Evolutionary conservation across 2,329 filamentous ascomycete species (phyloP).

Genomic region (Hypomyces perniciosus): DNA sequence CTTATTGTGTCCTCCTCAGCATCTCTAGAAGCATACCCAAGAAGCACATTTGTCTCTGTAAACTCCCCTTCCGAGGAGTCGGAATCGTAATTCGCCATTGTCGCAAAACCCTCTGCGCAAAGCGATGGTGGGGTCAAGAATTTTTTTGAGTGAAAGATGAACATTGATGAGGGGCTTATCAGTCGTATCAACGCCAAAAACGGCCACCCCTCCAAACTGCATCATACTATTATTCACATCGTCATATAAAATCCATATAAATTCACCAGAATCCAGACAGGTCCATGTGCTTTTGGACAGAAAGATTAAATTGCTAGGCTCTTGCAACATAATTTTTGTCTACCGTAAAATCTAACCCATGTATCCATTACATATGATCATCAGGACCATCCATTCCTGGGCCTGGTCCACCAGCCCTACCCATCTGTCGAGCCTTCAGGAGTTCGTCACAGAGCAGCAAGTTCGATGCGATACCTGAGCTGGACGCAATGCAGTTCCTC

Average conservation of each 20-base stretch:
- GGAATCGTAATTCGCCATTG: slow-evolving; percentile 77
- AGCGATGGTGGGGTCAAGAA: slow-evolving; percentile 34
- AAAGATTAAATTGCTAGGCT: neutral
- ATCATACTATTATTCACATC: neutral
- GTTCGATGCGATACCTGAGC: slow-evolving; percentile 92
- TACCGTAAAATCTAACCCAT: slow-evolving; percentile 31
- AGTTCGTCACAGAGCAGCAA: slow-evolving; percentile 93
- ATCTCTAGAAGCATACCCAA: slow-evolving; percentile 83
- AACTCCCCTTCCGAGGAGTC: slow-evolving; percentile 71
- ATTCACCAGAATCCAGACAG: slow-evolving; percentile 1
- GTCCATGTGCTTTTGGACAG: neutral
- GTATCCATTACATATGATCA: slow-evolving; percentile 42
- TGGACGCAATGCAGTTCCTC: slow-evolving; percentile 88
- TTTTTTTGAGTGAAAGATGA: slow-evolving; percentile 27
- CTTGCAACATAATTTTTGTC: slow-evolving; percentile 29
- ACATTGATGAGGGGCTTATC: slow-evolving; percentile 27
- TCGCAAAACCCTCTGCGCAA: slow-evolving; percentile 2
- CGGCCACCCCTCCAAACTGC: neutral
- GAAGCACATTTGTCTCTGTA: slow-evolving; percentile 77
- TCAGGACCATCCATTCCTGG: slow-evolving; percentile 59
- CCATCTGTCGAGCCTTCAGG: slow-evolving; percentile 97
- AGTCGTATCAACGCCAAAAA: neutral
- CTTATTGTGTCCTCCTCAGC: slow-evolving; percentile 76
- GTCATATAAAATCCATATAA: neutral
- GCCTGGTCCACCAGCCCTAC: slow-evolving; percentile 54